Base-by-base conservation (phyloP, 768 basidiomycete genomes). In the Boletus rubropictus region DNA sequence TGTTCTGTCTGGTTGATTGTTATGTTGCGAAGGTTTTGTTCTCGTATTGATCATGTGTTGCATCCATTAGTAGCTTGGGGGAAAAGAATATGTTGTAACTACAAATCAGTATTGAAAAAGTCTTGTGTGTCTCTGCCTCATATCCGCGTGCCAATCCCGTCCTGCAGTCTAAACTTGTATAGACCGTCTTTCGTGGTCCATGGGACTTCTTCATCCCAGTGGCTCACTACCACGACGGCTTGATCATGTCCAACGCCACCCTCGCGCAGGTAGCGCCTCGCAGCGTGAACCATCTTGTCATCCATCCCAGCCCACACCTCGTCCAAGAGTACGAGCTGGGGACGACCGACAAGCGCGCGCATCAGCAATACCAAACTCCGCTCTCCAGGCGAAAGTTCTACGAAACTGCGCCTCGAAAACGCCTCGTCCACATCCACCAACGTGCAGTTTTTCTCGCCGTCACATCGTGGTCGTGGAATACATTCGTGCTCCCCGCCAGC, bases 231-330 rank as follows among this genome's bases (percentile, higher is more conserved):
- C 1, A 97, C 75, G 20, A 91, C 84, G 2, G 84, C 85, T 69
- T 96, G 91, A 35, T 76, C 69, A 10, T 65, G 54, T 18, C 68
- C 69, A 20, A 84, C 59, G 0, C 77, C 80, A 1, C 67, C 70
- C 17, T 67, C 60, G 10, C 83, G 71, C 36, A 99, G 61, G 58
- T 89, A 89, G 34, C 53, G 55, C 52, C 78, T 71, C 34, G 82
- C 87, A 31, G 77, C 77, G 15, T 64, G 64, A 25, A 94, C 80
- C 81, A 90, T 89, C 5, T 64, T 68, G 36, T 80, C 82, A 53
- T 89, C 89, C 89, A 98, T 94, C 21, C 93, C 94, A 20, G 87
- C 83, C 80, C 89, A 93, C 8, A 84, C 88, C 62, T 99, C 95
- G 59, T 99, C 95, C 33, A 98, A 68, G 9, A 97, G 71, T 7